phyloP scores from a whole-genome alignment of 345 rosid species.

The Aegle marmelos region DNA sequence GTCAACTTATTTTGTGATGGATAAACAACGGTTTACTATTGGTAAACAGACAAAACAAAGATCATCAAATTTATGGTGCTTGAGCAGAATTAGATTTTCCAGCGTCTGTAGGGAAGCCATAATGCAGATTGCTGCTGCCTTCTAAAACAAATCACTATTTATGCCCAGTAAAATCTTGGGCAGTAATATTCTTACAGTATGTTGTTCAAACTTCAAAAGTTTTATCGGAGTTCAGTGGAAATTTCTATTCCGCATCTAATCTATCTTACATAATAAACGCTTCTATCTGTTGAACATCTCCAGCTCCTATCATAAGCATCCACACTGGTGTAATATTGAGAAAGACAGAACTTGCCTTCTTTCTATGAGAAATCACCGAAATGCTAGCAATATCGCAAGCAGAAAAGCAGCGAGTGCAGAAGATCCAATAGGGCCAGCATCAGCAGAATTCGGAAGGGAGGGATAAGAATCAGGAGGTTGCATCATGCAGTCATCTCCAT shows the following conservation, averaged over 20 bases:
- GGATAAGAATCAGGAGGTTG: slow-evolving; percentile 22
- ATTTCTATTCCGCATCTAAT: neutral
- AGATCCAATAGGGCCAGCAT: neutral
- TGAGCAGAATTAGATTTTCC: too few species aligned
- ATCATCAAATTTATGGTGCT: too few species aligned
- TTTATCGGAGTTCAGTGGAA: neutral
- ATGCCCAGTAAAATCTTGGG: too few species aligned
- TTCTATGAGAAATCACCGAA: neutral
- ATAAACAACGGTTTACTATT: too few species aligned
- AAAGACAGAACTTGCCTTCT: neutral
- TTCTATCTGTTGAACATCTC: neutral
- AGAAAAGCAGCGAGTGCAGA: neutral
- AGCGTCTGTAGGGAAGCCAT: too few species aligned
- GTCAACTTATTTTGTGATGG: too few species aligned
- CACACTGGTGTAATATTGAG: neutral
- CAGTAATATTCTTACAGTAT: neutral
- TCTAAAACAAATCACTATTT: too few species aligned
- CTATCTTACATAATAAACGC: neutral
- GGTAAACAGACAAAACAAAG: too few species aligned
- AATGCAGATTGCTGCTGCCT: too few species aligned
- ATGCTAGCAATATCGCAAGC: neutral
- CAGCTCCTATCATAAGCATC: too few species aligned
- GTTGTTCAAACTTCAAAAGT: neutral
- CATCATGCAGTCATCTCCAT: slow-evolving; percentile 39
- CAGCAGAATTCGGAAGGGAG: neutral